Base-by-base conservation (phyloP, 305 asterid species). In the Fraxinus velutina region DNA sequence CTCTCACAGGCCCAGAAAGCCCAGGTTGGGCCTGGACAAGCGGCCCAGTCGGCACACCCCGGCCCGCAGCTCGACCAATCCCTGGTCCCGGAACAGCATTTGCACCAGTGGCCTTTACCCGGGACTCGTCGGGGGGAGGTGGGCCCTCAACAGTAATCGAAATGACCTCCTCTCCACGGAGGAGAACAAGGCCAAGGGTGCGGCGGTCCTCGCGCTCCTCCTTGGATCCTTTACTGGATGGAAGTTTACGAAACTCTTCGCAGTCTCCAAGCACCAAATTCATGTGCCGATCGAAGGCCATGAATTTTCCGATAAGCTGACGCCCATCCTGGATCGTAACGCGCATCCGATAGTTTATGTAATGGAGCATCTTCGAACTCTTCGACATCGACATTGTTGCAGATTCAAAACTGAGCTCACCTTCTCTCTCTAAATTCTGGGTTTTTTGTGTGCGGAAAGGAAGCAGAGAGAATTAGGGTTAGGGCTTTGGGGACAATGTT, bases 261-360 rank as follows among this genome's bases (percentile, higher is more conserved):
- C 98, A 94, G 84, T 94, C 98, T 37, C 98, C 98, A 76, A 94
- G 92, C 4, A 93, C 98, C 85, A 94, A 94, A 78, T 94, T 94
- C 98, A 93, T 94, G 91, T 94, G 97, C 0, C 97, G 94, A 83
- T 94, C 98, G 88, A 94, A 93, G 5, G 98, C 98, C 99, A 95
- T 92, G 90, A 95, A 95, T 68, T 93, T 95, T 0, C 98, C 99
- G 82, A 95, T 88, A 60, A 94, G 85, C 76, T 94, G 98, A 57
- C 98, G 98, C 44, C 94, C 98, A 57, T 94, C 98, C 34, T 91
- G 95, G 88, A 94, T 94, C 76, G 95, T 94, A 55, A 94, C 97
- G 9, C 97, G 91, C 98, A 94, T 94, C 0, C 98, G 89, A 89
- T 93, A 95, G 77, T 95, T 95, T 81, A 95, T 95, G 93, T 92